phyloP scores from a whole-genome alignment of 2,329 filamentous ascomycete species.

The Fragosphaeria purpurea region DNA sequence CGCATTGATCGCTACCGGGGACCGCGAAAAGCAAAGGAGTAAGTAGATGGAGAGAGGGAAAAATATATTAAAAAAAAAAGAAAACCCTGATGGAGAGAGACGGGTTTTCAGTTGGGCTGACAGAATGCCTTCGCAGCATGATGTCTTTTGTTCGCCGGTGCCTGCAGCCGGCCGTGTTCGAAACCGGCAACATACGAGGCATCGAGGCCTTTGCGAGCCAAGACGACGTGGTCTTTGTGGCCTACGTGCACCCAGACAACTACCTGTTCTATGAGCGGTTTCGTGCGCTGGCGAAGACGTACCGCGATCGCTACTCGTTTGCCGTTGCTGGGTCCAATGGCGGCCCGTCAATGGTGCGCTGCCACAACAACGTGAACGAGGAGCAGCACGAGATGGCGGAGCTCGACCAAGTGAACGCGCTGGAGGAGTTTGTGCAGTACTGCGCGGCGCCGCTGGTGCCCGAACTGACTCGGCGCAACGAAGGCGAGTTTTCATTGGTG shows the following conservation, averaged over 20 bases:
- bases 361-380: conserved; percentile 31
- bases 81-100: too few species aligned
- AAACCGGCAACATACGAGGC: conserved; percentile 9
- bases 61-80: too few species aligned
- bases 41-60: conserved; percentile 6
- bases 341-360: conserved; percentile 19
- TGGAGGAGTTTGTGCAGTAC: conserved; percentile 27
- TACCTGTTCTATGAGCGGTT: conserved; percentile 22
- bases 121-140: conserved; percentile 14
- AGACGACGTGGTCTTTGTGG: conserved; percentile 33
- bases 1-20: conserved; percentile 32
- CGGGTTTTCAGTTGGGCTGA: too few species aligned
- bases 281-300: conserved; percentile 23
- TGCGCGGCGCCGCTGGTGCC: conserved; percentile 32
- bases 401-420: conserved; percentile 20
- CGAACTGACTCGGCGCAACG: conserved; percentile 33
- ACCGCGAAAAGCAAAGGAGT: conserved; percentile 28
- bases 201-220: conserved; percentile 20
- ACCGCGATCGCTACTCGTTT: conserved; percentile 32
- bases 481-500: conserved; percentile 30
- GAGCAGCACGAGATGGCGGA: conserved; percentile 24
- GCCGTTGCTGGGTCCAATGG: conserved; percentile 19
- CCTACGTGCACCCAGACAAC: conserved; percentile 23
- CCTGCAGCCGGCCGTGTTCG: conserved; percentile 18
- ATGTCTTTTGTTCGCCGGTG: conserved; percentile 19